Evolutionary conservation across 331 rosid genomes (phyloP), one percentile per base, ranked within the genome.

Genomic region (Rosa hybrid): DNA sequence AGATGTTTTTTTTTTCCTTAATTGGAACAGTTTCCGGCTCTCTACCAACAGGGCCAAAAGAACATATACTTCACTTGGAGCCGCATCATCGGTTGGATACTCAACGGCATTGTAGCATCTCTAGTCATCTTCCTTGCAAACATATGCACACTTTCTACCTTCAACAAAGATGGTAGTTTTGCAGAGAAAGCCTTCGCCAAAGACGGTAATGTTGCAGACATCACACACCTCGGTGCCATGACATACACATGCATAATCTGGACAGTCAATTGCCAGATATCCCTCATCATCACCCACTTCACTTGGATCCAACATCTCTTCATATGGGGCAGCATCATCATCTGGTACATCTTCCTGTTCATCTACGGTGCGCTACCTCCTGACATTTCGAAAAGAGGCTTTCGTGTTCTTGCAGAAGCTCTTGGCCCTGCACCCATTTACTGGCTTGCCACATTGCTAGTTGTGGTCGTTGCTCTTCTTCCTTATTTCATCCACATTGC

Each of bases 281-380:
- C 88, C 13, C 76, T 81, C 4, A 82, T 79, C 18, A 74, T 85
- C 44, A 75, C 59, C 45, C 86, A 75, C 79, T 85, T 85, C 81
- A 82, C 88, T 23, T 85, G 85, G 86, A 82, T 85, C 75, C 88
- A 85, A 60, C 88, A 82, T 27, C 81, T 81, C 57, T 41, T 85
- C 75, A 79, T 85, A 20, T 85, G 84, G 88, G 88, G 88, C 4
- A 82, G 86, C 77, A 81, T 85, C 25, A 0, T 75, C n/a, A 13
- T 68, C 20, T 85, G 88, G 88, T 85, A 81, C 71, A 60, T 73
- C 2, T 85, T 85, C 68, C 14, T 85, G 60, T 46, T 82, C 20
- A 39, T 78, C 21, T 85, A 78, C 3, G 78, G 85, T 46, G 65
- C 68, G 4, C 63, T 81, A 20, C 76, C 83, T 42, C 88, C 81